Conservation (phyloP, 2,329 filamentous ascomycete species). For the Polytolypa hystricis region DNA sequence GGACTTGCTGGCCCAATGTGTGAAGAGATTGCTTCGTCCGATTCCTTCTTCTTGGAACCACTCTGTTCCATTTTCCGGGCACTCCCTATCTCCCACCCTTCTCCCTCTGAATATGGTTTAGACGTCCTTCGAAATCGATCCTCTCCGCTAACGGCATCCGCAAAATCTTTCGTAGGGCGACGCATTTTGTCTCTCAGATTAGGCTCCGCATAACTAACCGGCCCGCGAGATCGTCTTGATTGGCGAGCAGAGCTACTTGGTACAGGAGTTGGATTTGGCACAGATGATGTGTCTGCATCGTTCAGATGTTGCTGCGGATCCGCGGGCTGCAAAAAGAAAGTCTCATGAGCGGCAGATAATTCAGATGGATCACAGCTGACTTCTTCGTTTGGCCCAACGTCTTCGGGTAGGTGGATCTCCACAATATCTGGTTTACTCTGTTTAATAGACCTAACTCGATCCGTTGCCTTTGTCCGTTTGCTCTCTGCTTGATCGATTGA, state of each 20-base stretch:
- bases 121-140: conserved; percentile 34
- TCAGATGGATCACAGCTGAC: too few species aligned
- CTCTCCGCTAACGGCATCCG: conserved; percentile 61
- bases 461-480: background rate
- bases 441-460: background rate
- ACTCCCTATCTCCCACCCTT: conserved; percentile 22
- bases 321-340: background rate
- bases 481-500: too few species aligned
- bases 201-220: conserved; percentile 72
- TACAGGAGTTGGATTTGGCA: conserved; percentile 13
- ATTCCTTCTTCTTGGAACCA: conserved; percentile 5
- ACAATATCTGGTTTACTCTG: conserved; percentile 1
- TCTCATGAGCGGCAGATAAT: background rate
- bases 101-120: conserved; percentile 35
- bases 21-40: conserved; percentile 5
- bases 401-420: conserved; percentile 12
- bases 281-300: too few species aligned
- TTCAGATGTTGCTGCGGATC: background rate
- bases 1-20: conserved; percentile 14
- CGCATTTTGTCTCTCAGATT: conserved; percentile 77
- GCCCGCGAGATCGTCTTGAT: conserved; percentile 54
- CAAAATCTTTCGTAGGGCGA: conserved; percentile 62
- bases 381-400: too few species aligned
- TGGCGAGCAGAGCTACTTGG: conserved; percentile 33
- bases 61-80: background rate